Evolutionary conservation across 2,329 filamentous ascomycete species (phyloP), one percentile per base, ranked within the genome.

Genomic region (Periglandula ipomoeae): DNA sequence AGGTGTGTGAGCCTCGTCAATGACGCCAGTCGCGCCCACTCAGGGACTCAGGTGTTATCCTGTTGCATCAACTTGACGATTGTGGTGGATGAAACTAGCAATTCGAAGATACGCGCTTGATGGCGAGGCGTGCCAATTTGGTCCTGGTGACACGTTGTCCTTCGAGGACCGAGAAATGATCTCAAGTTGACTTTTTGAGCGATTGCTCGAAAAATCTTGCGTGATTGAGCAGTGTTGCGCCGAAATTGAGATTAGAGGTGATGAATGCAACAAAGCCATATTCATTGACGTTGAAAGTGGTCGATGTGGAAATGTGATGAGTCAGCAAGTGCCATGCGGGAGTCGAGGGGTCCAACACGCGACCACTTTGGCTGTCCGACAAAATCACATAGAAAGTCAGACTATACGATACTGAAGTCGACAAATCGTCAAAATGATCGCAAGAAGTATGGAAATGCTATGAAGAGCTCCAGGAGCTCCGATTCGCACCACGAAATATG

Each of bases 321-420:
- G 50, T 55, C 49, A 55, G 57, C 32, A 66, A 46, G 47, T 59
- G 52, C 50, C 20, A 44, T 15, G 22, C 13, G 41, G 11, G 35
- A 38, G 35, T 2, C 35, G n/a, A n/a, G 27, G 27, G 30, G 8
- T 32, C 39, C 13, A 34, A n/a, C 37, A 17, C 20, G 20, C 4
- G 39, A 8, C 2, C 30, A 5, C 3, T 38, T 34, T 43, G n/a
- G n/a, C n/a, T n/a, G n/a, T n/a, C n/a, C n/a, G n/a, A n/a, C n/a
- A n/a, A n/a, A n/a, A n/a, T n/a, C n/a, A n/a, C n/a, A n/a, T n/a
- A n/a, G n/a, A n/a, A n/a, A n/a, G n/a, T n/a, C n/a, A n/a, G n/a
- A n/a, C n/a, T n/a, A n/a, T n/a, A n/a, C n/a, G n/a, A n/a, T n/a
- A n/a, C n/a, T n/a, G n/a, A n/a, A n/a, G n/a, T n/a, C n/a, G n/a